phyloP scores from a whole-genome alignment of 495 filamentous ascomycete genomes.

The Tuber borchii region DNA sequence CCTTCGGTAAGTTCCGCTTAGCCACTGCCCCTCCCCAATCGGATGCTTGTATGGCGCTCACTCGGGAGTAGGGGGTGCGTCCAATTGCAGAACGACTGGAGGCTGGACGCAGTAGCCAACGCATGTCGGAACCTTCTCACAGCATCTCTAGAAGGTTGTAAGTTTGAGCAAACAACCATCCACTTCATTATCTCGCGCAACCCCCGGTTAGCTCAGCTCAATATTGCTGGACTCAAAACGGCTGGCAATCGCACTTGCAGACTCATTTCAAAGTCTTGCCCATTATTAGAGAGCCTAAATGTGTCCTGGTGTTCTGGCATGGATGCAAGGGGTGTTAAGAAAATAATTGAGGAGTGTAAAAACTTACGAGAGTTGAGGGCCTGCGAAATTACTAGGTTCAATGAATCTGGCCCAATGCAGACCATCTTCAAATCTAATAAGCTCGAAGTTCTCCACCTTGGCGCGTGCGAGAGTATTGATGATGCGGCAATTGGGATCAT shows the following conservation, averaged over 20 bases:
- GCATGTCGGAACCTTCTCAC: slow-evolving; percentile 80
- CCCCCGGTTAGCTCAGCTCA: slow-evolving; percentile 67
- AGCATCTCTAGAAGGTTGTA: slow-evolving; percentile 80
- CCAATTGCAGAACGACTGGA: slow-evolving; percentile 73
- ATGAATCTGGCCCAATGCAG: slow-evolving; percentile 60
- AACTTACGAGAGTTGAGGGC: slow-evolving; percentile 73
- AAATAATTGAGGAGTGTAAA: slow-evolving; percentile 64
- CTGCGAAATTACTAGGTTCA: slow-evolving; percentile 73
- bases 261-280: slow-evolving; percentile 77
- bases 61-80: slow-evolving; percentile 53
- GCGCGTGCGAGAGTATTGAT: slow-evolving; percentile 66
- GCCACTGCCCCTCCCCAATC: neutral
- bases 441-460: slow-evolving; percentile 69
- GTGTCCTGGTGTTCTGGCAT: slow-evolving; percentile 86
- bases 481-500: slow-evolving; percentile 66
- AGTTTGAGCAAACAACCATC: slow-evolving; percentile 63
- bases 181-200: slow-evolving; percentile 77
- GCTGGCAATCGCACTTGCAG: slow-evolving; percentile 82
- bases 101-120: slow-evolving; percentile 64
- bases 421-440: slow-evolving; percentile 72
- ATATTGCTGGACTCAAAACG: slow-evolving; percentile 69
- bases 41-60: slow-evolving; percentile 7
- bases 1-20: slow-evolving; percentile 43
- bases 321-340: slow-evolving; percentile 70
- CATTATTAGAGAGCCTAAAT: slow-evolving; percentile 72